phyloP scores from a whole-genome alignment of 352 stramenopile species.

The Globisporangium middletonii region DNA sequence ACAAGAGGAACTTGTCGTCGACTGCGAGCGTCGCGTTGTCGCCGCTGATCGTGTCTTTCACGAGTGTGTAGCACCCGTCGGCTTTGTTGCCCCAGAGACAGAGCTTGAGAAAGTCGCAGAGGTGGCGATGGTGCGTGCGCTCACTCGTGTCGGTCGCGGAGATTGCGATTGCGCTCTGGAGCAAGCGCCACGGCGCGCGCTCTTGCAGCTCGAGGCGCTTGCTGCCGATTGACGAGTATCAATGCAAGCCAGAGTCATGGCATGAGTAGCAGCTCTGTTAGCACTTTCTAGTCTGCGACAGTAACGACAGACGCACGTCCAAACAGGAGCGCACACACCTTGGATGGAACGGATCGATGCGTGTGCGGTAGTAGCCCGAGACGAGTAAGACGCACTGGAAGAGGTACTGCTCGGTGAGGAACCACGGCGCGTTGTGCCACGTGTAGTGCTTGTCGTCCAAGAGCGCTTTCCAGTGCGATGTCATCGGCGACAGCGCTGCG shows the following conservation, averaged over 20 bases:
- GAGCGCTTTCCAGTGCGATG: conserved; percentile 37
- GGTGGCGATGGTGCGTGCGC: conserved; percentile 26
- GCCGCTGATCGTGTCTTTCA: conserved; percentile 65
- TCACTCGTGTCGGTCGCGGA: conserved; percentile 15
- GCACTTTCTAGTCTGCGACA: background rate
- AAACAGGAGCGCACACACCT: conserved; percentile 15
- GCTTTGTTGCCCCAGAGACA: conserved; percentile 78
- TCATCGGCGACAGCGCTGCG: conserved; percentile 31
- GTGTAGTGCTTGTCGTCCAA: conserved; percentile 39
- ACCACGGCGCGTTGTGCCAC: conserved; percentile 74
- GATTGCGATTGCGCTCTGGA: conserved; percentile 45
- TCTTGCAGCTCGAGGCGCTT: conserved; percentile 56
- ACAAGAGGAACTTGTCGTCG: conserved; percentile 53
- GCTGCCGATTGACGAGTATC: conserved; percentile 6
- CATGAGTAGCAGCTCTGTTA: background rate
- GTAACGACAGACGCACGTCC: background rate
- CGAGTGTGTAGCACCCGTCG: conserved; percentile 67
- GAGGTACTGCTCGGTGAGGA: conserved; percentile 70
- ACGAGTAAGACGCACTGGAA: conserved; percentile 65
- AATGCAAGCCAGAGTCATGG: background rate
- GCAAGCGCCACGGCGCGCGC: conserved; percentile 41
- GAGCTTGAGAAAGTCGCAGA: conserved; percentile 59
- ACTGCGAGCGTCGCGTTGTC: conserved; percentile 40
- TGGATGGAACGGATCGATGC: conserved; percentile 61
- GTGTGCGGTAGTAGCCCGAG: conserved; percentile 52